Conservation (phyloP, 768 basidiomycete species). For the Cyathus striatus region DNA sequence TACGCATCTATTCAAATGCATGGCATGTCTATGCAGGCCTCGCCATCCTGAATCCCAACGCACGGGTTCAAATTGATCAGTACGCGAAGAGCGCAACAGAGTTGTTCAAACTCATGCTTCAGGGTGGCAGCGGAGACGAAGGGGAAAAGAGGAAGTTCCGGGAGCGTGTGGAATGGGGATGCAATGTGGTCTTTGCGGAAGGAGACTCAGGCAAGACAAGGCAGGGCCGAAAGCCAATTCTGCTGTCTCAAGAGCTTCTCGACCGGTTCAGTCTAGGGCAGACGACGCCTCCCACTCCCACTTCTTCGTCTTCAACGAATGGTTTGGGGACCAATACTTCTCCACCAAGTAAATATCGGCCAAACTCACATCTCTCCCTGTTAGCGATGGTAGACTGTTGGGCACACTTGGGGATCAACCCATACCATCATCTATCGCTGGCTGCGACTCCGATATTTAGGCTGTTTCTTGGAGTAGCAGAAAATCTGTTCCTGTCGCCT, state of each 20-base stretch:
- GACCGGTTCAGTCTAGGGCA: constrained; percentile 85
- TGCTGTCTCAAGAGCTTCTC: constrained; percentile 79
- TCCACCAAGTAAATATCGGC: constrained; percentile 43
- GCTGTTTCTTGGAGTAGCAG: constrained; percentile 95
- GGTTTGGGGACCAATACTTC: constrained; percentile 1
- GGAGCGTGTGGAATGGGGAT: constrained; percentile 67
- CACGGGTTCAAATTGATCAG: constrained; percentile 84
- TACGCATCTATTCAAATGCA: constrained; percentile 94
- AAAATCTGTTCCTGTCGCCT: constrained; percentile 82
- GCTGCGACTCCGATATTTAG: constrained; percentile 96
- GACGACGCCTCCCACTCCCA: constrained; percentile 7
- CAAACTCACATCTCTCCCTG: constrained; percentile 89
- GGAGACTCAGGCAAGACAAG: constrained; percentile 14
- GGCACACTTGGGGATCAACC: constrained; percentile 82
- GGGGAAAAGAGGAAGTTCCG: constrained; percentile 47
- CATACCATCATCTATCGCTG: constrained; percentile 85
- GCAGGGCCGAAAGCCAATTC: constrained; percentile 51
- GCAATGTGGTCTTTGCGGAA: constrained; percentile 70
- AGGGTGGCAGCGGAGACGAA: constrained; percentile 33
- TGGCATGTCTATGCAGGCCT: constrained; percentile 99
- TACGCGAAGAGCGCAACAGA: constrained; percentile 83
- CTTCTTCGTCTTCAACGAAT: constrained; percentile 6
- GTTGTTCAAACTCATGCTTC: constrained; percentile 94
- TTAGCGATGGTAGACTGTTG: constrained; percentile 99
- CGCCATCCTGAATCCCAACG: constrained; percentile 94